A percentile compares a stretch with the other conserved stretches of the same genome.
phyloP scores from a whole-genome alignment of 129 eudicot genomes.

The Flaveria bidentis region DNA sequence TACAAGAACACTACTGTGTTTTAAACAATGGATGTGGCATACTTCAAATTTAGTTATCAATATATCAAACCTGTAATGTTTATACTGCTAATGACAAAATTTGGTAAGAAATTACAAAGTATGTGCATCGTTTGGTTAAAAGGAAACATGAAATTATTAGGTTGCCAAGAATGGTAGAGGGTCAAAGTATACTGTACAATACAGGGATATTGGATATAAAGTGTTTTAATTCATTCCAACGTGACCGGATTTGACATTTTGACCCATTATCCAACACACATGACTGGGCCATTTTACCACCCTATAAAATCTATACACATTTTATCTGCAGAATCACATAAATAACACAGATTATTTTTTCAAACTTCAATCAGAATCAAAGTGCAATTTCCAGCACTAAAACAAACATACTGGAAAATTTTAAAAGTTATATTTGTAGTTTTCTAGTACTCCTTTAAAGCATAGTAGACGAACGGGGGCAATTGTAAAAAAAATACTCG shows the following conservation, averaged over 20 bases:
- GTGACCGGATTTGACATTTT: background rate
- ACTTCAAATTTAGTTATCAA: background rate
- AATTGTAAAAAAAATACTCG: background rate
- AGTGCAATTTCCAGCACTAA: background rate
- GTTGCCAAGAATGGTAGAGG: background rate
- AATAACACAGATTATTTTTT: background rate
- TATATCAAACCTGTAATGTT: background rate
- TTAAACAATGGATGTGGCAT: background rate
- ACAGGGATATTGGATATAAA: background rate
- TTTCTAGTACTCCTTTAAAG: background rate
- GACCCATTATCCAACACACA: background rate
- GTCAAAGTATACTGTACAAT: background rate
- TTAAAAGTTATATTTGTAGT: background rate
- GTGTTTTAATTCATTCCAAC: background rate
- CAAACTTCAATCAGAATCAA: background rate
- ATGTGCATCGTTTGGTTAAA: background rate
- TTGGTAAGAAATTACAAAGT: background rate
- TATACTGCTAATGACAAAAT: background rate
- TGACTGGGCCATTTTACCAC: background rate
- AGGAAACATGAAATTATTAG: too few species aligned
- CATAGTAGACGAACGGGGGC: background rate
- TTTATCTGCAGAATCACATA: background rate
- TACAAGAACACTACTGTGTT: background rate
- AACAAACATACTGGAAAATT: background rate
- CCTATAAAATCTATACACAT: background rate